Evolutionary conservation across 345 rosid genomes (phyloP).

Genomic region (Alliaria petiolata): DNA sequence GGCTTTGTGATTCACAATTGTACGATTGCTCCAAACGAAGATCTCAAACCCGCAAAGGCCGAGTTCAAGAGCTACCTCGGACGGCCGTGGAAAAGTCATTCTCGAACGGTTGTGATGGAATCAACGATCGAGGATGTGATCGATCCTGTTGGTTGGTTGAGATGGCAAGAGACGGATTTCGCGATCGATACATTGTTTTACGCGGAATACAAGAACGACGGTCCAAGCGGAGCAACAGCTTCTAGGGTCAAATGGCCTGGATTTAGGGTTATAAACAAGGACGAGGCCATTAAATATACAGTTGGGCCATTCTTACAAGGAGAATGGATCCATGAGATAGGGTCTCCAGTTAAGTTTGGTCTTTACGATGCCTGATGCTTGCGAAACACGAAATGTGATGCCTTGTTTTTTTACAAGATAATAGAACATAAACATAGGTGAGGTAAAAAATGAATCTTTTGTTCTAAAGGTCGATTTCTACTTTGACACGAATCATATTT

Average conservation of each 20-base stretch:
- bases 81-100: conserved; percentile 67
- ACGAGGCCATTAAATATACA: conserved; percentile 56
- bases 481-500: background rate
- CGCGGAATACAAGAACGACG: conserved; percentile 66
- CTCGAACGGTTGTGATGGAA: conserved; percentile 76
- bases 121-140: conserved; percentile 58
- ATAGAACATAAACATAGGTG: conserved; percentile 10
- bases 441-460: background rate
- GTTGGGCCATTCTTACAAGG: conserved; percentile 56
- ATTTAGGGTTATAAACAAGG: conserved; percentile 37
- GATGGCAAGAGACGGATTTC: conserved; percentile 49
- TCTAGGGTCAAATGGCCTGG: conserved; percentile 80
- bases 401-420: background rate
- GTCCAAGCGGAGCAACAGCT: conserved; percentile 45
- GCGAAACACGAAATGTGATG: background rate
- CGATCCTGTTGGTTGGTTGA: conserved; percentile 70
- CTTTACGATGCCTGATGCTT: conserved; percentile 30
- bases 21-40: conserved; percentile 43
- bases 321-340: conserved; percentile 44
- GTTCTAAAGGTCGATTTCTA: background rate
- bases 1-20: conserved; percentile 79
- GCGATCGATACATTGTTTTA: conserved; percentile 55
- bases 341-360: conserved; percentile 45
- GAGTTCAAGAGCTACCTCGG: conserved; percentile 62
- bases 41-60: conserved; percentile 38